Evolutionary conservation across 2,329 filamentous ascomycete species (phyloP).

Genomic region (Spiromastix sp.): DNA sequence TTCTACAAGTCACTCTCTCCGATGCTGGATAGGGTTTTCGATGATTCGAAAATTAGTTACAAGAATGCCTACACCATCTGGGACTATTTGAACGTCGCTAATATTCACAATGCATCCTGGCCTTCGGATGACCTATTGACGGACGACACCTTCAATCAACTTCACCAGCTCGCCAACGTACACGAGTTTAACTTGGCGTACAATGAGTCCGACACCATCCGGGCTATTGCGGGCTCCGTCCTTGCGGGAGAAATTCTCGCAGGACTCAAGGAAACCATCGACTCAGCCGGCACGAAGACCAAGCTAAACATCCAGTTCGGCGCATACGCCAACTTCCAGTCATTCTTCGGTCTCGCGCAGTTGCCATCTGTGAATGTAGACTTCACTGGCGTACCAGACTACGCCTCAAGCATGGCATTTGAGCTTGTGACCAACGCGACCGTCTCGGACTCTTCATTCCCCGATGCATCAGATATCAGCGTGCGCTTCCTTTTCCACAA

Average conservation of each 20-base stretch:
- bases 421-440: constrained; percentile 52
- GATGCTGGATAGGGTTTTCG: constrained; percentile 40
- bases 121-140: constrained; percentile 51
- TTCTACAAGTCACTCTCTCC: constrained; percentile 46
- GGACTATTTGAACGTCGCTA: constrained; percentile 53
- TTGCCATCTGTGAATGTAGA: constrained; percentile 41
- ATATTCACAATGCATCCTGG: constrained; percentile 55
- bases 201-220: constrained; percentile 47
- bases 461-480: constrained; percentile 40
- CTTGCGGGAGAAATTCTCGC: constrained; percentile 54
- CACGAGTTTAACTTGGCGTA: constrained; percentile 79
- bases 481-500: constrained; percentile 56
- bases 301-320: constrained; percentile 48
- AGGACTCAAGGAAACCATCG: constrained; percentile 32
- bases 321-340: constrained; percentile 50
- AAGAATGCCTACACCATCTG: constrained; percentile 58
- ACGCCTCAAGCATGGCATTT: constrained; percentile 71
- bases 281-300: constrained; percentile 22
- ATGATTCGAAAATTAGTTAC: constrained; percentile 40
- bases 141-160: constrained; percentile 46
- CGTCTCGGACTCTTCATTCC: constrained; percentile 20
- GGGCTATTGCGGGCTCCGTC: constrained; percentile 47
- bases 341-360: constrained; percentile 51
- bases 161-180: constrained; percentile 62
- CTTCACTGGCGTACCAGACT: constrained; percentile 73